phyloP scores from a whole-genome alignment of 1,139 yeast species.

The Yamadazyma jaroonii region DNA sequence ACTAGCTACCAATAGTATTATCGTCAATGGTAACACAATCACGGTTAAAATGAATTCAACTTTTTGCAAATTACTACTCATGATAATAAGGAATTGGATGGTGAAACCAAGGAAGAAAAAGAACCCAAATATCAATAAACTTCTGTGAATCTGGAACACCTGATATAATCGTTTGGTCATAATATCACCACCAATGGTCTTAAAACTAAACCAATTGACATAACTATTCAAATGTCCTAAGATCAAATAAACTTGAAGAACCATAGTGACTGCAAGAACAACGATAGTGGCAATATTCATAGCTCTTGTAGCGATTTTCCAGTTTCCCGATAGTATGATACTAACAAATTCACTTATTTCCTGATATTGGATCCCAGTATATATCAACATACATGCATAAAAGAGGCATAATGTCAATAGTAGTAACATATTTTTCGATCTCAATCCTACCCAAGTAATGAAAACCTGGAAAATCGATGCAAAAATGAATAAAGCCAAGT shows the following conservation, averaged over 20 bases:
- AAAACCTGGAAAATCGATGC: slow-evolving; percentile 41
- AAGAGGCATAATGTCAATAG: slow-evolving; percentile 43
- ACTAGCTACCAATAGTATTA: slow-evolving; percentile 35
- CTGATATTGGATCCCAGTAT: slow-evolving; percentile 49
- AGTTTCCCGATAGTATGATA: slow-evolving; percentile 17
- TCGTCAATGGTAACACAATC: slow-evolving; percentile 47
- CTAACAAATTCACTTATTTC: slow-evolving; percentile 34
- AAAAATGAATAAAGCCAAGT: slow-evolving; percentile 42
- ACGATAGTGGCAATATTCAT: slow-evolving; percentile 47
- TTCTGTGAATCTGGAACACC: slow-evolving; percentile 41
- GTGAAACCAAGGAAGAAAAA: slow-evolving; percentile 55
- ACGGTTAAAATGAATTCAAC: slow-evolving; percentile 51
- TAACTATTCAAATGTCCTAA: slow-evolving; percentile 35
- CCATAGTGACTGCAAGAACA: slow-evolving; percentile 39
- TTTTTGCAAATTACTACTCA: slow-evolving; percentile 36
- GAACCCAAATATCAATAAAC: slow-evolving; percentile 44
- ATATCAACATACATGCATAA: slow-evolving; percentile 47
- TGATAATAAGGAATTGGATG: slow-evolving; percentile 50
- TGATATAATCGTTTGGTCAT: slow-evolving; percentile 38
- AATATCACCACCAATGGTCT: slow-evolving; percentile 50
- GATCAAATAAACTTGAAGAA: slow-evolving; percentile 31
- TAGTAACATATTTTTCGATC: slow-evolving; percentile 40
- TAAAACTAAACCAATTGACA: slow-evolving; percentile 50
- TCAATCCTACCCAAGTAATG: slow-evolving; percentile 42
- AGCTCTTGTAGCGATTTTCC: slow-evolving; percentile 30